A percentile compares a stretch with the other conserved stretches of the same genome.
These are phyloP conservation scores for Colletotrichum viniferum DNA, from an alignment of 2,329 filamentous ascomycete species.

Conservation along the genomic window DNA sequence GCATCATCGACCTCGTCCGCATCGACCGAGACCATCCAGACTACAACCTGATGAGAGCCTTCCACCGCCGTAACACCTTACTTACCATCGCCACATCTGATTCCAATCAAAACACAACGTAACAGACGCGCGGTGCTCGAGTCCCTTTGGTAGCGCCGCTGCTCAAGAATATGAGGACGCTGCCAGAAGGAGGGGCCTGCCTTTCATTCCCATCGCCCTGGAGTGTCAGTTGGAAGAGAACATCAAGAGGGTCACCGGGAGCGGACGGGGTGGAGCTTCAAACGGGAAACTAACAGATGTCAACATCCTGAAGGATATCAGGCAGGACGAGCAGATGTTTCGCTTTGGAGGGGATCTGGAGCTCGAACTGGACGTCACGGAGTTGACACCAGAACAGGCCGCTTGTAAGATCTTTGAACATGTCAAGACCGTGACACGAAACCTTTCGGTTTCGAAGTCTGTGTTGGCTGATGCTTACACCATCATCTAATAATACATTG, in stretches of 20 bases:
- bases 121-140: slow-evolving; percentile 26
- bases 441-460: background rate
- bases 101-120: slow-evolving; percentile 8
- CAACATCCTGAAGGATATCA: slow-evolving; percentile 21
- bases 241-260: slow-evolving; percentile 18
- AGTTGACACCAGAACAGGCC: slow-evolving; percentile 24
- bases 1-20: slow-evolving; percentile 30
- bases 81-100: slow-evolving; percentile 8
- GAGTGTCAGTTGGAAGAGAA: slow-evolving; percentile 31
- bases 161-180: slow-evolving; percentile 26
- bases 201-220: slow-evolving; percentile 31
- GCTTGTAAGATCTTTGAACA: slow-evolving; percentile 22
- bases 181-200: slow-evolving; percentile 22
- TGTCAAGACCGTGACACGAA: background rate
- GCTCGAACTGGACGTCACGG: slow-evolving; percentile 29
- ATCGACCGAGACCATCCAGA: slow-evolving; percentile 24
- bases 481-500: background rate
- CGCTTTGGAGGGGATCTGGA: slow-evolving; percentile 24
- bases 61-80: background rate
- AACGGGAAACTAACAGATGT: slow-evolving; percentile 27
- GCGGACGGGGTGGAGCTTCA: background rate
- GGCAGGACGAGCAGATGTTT: slow-evolving; percentile 25
- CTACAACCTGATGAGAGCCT: slow-evolving; percentile 26
- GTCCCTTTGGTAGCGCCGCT: background rate
- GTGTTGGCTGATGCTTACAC: background rate